Conservation (phyloP, 768 basidiomycete genomes). For the Sistotremastrum suecicum region DNA sequence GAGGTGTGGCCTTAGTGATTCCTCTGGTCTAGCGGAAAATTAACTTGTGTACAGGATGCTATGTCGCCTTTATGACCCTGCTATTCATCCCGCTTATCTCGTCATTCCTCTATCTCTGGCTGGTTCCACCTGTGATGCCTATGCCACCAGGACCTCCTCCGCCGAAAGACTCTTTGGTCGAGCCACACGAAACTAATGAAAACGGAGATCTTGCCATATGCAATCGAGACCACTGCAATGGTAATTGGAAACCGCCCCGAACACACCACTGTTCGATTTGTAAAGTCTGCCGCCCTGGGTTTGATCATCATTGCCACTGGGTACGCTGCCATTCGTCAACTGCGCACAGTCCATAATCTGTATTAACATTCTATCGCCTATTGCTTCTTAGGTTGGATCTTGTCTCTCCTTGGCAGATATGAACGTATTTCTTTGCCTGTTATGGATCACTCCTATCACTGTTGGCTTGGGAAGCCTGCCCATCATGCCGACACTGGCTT, state of each 20-base stretch:
- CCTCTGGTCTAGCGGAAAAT: no score
- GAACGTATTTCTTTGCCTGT: conserved; percentile 8
- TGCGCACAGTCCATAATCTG: no score
- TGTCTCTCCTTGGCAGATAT: conserved; percentile 9
- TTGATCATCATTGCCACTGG: conserved; percentile 15
- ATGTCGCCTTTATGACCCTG: no score
- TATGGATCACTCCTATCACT: conserved; percentile 7
- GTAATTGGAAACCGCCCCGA: conserved; percentile 10
- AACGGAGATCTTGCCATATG: conserved; percentile 9
- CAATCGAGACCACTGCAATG: conserved; percentile 6
- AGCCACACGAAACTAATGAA: conserved; percentile 8
- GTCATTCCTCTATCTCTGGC: no score
- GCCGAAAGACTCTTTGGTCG: conserved; percentile 7
- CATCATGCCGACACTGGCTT: conserved; percentile 1
- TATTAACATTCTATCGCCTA: background rate
- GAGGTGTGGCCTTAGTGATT: no score
- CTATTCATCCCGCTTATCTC: no score
- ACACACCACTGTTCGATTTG: conserved; percentile 12
- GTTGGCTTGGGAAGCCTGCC: conserved; percentile 7
- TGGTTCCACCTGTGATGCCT: no score
- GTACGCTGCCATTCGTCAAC: background rate
- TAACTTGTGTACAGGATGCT: no score
- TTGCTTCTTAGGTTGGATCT: conserved; percentile 8
- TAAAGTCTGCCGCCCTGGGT: conserved; percentile 11
- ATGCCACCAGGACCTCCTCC: conserved; percentile 11